Evolutionary conservation across 805 yeast species (phyloP), one percentile per base, ranked within the genome.

Genomic region (Starmerella apis): DNA sequence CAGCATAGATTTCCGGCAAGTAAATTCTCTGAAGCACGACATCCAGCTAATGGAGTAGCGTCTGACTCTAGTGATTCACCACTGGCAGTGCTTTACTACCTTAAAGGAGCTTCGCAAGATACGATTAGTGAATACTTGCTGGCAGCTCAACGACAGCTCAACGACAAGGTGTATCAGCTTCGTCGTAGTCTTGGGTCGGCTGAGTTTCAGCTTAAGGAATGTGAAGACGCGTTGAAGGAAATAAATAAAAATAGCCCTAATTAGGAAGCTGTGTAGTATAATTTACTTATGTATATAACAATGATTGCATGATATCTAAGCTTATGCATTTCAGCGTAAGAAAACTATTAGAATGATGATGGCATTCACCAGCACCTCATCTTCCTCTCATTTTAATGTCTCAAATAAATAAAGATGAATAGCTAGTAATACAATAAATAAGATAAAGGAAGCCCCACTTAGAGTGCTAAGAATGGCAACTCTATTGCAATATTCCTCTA

Each of bases 71-170:
- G 46, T 27, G 52, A 42, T 28, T 61, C 56, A 32, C 63, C 57
- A 11, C 58, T 53, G 24, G 43, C 56, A 6, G 60, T 60, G 30
- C 61, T 66, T 20, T 56, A 54, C 14, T 59, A 62, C 24, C 56
- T 65, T 20, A 46, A 54, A 18, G 58, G 58, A 3, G 58, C 59
- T 2, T 56, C 59, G 3, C 31, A 32, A 24, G 62, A 63, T 35
- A 57, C 65, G 13, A 61, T 60, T 10, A 59, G 61, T 42, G 70
- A 65, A 49, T 64, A 57, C 32, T 48, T 68, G 20, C 52, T 62
- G 24, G 63, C 63, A 2, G 65, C 64, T 41, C 64, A 65, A 23
- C 53, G 62, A 30, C 63, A 59, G 45, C 56, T 63, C n/a, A 60
- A 59, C 38, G 70, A 65, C 49, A 64, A 64, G 50, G 57, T 66